Conservation (phyloP, 2,329 filamentous ascomycete genomes). For the Taxawa tesnikishii region DNA sequence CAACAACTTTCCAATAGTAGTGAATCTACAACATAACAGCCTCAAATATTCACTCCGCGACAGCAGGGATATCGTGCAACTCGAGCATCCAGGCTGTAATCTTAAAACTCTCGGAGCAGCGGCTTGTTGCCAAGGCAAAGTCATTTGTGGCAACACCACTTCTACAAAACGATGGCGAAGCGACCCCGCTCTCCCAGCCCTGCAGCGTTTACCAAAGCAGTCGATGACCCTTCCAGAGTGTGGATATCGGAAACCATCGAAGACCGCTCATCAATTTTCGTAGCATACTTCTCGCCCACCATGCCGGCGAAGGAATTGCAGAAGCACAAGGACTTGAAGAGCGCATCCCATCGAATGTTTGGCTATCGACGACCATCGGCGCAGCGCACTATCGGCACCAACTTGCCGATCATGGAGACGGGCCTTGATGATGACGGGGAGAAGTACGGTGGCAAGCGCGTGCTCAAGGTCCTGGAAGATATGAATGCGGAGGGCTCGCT, state of each 20-base stretch:
- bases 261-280: constrained; percentile 40
- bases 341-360: constrained; percentile 38
- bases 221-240: too few species aligned
- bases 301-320: constrained; percentile 29
- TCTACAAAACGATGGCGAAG: too few species aligned
- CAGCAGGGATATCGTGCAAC: too few species aligned
- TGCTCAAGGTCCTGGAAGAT: constrained; percentile 34
- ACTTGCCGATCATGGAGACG: constrained; percentile 9
- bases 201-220: too few species aligned
- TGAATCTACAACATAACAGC: too few species aligned
- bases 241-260: constrained; percentile 33
- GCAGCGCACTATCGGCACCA: constrained; percentile 4
- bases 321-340: constrained; percentile 27
- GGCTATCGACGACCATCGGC: constrained; percentile 30
- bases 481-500: constrained; percentile 32
- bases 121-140: too few species aligned
- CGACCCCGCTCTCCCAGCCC: too few species aligned
- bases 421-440: constrained; percentile 43
- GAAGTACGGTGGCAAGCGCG: constrained; percentile 35
- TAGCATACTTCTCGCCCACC: constrained; percentile 36
- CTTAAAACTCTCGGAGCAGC: too few species aligned
- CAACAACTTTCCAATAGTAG: too few species aligned
- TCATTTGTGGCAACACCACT: too few species aligned
- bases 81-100: too few species aligned
- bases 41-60: too few species aligned